Percentiles rank a stretch among this genome's conserved stretches.
These are phyloP conservation scores for Sporothrix protearum DNA, from an alignment of 2,329 filamentous ascomycete species.

Conservation along the genomic window DNA sequence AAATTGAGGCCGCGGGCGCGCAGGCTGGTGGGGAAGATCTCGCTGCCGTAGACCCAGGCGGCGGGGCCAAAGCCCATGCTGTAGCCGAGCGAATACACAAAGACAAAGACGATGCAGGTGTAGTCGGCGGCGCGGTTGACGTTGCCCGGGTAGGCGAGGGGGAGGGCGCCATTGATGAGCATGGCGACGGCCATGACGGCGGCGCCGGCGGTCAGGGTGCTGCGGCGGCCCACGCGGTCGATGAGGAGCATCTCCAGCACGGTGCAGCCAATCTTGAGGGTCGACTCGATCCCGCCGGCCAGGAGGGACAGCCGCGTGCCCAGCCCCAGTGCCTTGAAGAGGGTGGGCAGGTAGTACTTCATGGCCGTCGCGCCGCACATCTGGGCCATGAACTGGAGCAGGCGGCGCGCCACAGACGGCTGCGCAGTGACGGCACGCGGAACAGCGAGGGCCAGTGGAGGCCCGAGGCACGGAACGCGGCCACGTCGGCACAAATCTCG, in stretches of 20 bases:
- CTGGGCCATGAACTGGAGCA: slow-evolving; percentile 58
- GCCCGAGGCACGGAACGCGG: slow-evolving; percentile 37
- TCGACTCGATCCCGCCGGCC: slow-evolving; percentile 55
- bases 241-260: slow-evolving; percentile 56
- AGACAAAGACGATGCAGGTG: slow-evolving; percentile 53
- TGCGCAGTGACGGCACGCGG: slow-evolving; percentile 45
- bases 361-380: slow-evolving; percentile 59
- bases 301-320: slow-evolving; percentile 47
- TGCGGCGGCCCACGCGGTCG: slow-evolving; percentile 48
- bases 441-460: slow-evolving; percentile 48
- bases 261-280: slow-evolving; percentile 54
- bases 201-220: slow-evolving; percentile 49
- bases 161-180: slow-evolving; percentile 53
- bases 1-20: slow-evolving; percentile 55
- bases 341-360: slow-evolving; percentile 57
- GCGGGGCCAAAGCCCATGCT: slow-evolving; percentile 56
- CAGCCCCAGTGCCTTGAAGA: slow-evolving; percentile 51
- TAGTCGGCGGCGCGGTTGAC: slow-evolving; percentile 47
- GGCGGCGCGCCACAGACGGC: slow-evolving; percentile 55
- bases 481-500: slow-evolving; percentile 46
- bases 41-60: slow-evolving; percentile 58
- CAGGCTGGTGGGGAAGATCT: slow-evolving; percentile 58
- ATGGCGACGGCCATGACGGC: slow-evolving; percentile 52
- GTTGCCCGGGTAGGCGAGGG: slow-evolving; percentile 50
- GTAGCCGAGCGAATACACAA: slow-evolving; percentile 57